A percentile compares a stretch with the other conserved stretches of the same genome.
Evolutionary conservation across 2,329 filamentous ascomycete species (phyloP).

Genomic region (Fusarium sp.): DNA sequence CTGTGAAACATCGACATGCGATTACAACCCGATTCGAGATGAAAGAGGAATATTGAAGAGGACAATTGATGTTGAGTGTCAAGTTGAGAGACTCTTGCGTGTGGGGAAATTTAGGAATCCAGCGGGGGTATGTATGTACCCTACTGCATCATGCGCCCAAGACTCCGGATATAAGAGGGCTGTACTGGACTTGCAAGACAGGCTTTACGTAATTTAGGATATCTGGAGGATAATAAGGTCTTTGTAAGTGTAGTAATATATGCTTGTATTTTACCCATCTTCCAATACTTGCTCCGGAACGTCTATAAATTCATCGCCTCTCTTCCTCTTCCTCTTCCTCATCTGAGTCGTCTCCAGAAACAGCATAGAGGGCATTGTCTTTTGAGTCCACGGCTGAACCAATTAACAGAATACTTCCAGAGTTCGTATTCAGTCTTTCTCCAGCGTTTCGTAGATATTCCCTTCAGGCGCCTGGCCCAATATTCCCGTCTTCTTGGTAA

Average conservation of each 20-base stretch:
- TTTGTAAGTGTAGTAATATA: no score
- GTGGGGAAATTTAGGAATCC: slow-evolving; percentile 35
- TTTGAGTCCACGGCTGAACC: slow-evolving; percentile 28
- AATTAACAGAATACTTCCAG: slow-evolving; percentile 22
- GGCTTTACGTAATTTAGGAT: no score
- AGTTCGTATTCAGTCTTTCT: slow-evolving; percentile 2
- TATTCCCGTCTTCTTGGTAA: slow-evolving; percentile 35
- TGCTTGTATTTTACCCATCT: no score
- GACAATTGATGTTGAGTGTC: not conserved
- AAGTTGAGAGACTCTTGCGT: not conserved
- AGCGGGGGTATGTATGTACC: no score
- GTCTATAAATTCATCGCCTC: not conserved
- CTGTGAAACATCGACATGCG: not conserved
- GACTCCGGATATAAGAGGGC: not conserved
- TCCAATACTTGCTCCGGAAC: not conserved
- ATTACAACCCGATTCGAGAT: not conserved
- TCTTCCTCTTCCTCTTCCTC: not conserved
- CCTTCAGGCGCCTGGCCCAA: slow-evolving; percentile 24
- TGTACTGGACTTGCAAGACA: no score
- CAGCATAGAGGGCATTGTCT: slow-evolving; percentile 38
- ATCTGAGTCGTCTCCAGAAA: no score
- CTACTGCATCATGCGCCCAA: not conserved
- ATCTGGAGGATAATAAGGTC: no score
- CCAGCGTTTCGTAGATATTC: slow-evolving; percentile 7
- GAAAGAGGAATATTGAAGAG: not conserved